Base-by-base conservation (phyloP, 2,329 filamentous ascomycete genomes). In the Seiridium unicorne region DNA sequence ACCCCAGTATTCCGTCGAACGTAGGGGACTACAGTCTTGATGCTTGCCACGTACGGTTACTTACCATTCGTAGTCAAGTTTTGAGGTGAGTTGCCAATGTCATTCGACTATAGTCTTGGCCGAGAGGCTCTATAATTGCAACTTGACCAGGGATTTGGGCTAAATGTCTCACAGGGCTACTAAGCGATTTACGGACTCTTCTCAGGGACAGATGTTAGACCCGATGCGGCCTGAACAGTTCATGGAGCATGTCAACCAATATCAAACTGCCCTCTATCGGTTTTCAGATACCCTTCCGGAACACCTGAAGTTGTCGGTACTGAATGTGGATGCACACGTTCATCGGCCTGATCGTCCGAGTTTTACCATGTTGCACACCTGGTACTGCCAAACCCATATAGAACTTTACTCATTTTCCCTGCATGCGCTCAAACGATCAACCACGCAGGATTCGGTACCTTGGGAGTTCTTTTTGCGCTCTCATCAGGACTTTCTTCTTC, bases 201-300 rank as follows among this genome's bases (percentile, higher is more conserved):
- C 57, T n/a, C 57, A 53, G 18, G 38, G 31, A n/a, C 26, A 38
- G 11, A 18, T 35, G 18, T 9, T 32, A 10, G 57, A 59, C 10
- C n/a, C 36, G 6, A 44, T 59, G 48, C 51, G 57, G 31, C 48
- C 57, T 8, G 57, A 59, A 35, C 57, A 59, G 57, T 53, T 59
- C 31, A 59, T 62, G 60, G 47, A 59, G 34, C 58, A 51, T 7
- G 54, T 62, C 6, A 62, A 62, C 49, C 47, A 58, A 32, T 58
- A 53, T 35, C 60, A 62, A 34, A 57, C 56, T 38, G 48, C 49
- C 4, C 35, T 62, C 18, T 51, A 60, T 26, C 42, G 48, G 35
- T 62, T 62, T 49, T 55, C 54, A 26, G 60, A 62, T 13, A 54
- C 60, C 3, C 60, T 62, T 11, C 60, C 60, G 10, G 60, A 60